Conservation (phyloP, 768 basidiomycete genomes). For the Suillus paluster region DNA sequence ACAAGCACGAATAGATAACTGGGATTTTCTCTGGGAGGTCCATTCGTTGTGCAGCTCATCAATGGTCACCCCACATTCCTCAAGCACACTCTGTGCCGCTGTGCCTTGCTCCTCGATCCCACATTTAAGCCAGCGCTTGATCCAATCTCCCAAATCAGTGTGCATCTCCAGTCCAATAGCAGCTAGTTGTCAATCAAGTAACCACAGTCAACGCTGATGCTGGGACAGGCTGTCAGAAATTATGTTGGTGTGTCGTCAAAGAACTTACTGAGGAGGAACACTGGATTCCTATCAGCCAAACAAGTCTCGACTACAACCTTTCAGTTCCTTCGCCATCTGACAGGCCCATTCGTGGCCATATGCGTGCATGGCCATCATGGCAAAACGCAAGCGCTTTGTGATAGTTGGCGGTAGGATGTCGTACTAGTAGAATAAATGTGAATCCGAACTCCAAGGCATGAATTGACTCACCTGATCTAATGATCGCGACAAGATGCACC, state of each 20-base stretch:
- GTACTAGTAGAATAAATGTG: slow-evolving; percentile 21
- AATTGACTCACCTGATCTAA: slow-evolving; percentile 28
- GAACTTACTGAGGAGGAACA: slow-evolving; percentile 39
- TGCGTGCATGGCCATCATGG: slow-evolving; percentile 43
- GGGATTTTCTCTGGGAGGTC: slow-evolving; percentile 2
- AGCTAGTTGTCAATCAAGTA: slow-evolving; percentile 37
- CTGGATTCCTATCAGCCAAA: slow-evolving; percentile 40
- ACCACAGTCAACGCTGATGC: slow-evolving; percentile 35
- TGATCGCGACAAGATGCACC: slow-evolving; percentile 34
- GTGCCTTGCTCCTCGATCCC: slow-evolving; percentile 20
- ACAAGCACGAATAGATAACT: slow-evolving; percentile 14
- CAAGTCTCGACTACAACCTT: slow-evolving; percentile 34
- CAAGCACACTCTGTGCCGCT: neutral
- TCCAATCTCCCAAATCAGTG: slow-evolving; percentile 39
- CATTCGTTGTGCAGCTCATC: slow-evolving; percentile 7
- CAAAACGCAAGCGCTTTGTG: slow-evolving; percentile 29
- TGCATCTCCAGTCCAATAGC: slow-evolving; percentile 31
- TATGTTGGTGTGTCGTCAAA: neutral
- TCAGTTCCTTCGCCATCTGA: slow-evolving; percentile 30
- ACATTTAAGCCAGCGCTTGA: slow-evolving; percentile 23
- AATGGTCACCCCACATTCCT: neutral
- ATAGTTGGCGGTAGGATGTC: slow-evolving; percentile 28
- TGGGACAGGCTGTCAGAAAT: slow-evolving; percentile 1
- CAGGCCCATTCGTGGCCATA: slow-evolving; percentile 42
- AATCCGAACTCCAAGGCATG: neutral